Percentiles rank a stretch among this genome's conserved stretches.
Evolutionary conservation across 345 rosid genomes (phyloP).

Genomic region (Theobroma cacao): DNA sequence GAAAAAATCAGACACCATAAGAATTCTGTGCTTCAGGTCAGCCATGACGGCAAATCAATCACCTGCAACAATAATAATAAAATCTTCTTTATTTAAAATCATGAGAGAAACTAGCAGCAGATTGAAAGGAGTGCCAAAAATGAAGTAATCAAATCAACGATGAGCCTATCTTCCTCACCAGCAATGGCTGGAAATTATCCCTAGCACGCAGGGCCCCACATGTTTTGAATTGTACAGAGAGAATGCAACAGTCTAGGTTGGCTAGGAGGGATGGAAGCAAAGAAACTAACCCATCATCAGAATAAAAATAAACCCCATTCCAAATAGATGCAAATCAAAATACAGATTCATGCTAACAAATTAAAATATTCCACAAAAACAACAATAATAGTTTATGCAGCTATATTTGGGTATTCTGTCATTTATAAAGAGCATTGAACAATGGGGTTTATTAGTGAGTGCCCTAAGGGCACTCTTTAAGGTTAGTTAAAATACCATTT

Average conservation of each 20-base stretch:
- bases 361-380: neutral
- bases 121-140: neutral
- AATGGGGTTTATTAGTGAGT: too few species aligned
- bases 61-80: slow-evolving; percentile 26
- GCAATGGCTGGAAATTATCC: neutral
- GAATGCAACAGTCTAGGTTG: neutral
- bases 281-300: neutral
- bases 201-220: neutral
- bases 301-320: neutral
- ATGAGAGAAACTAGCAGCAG: neutral
- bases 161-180: neutral
- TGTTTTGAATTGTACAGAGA: neutral
- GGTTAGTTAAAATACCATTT: too few species aligned
- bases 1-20: slow-evolving; percentile 97
- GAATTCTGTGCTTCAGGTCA: slow-evolving; percentile 54
- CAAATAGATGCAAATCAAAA: neutral
- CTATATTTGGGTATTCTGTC: neutral
- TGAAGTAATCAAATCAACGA: neutral
- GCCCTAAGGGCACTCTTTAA: too few species aligned
- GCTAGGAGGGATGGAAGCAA: neutral
- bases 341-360: neutral
- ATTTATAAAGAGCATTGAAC: neutral
- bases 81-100: neutral
- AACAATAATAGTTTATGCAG: neutral
- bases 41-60: slow-evolving; percentile 40